A percentile compares a stretch with the other conserved stretches of the same genome.
Conservation (phyloP, 345 rosid genomes). For the Populus alba region DNA sequence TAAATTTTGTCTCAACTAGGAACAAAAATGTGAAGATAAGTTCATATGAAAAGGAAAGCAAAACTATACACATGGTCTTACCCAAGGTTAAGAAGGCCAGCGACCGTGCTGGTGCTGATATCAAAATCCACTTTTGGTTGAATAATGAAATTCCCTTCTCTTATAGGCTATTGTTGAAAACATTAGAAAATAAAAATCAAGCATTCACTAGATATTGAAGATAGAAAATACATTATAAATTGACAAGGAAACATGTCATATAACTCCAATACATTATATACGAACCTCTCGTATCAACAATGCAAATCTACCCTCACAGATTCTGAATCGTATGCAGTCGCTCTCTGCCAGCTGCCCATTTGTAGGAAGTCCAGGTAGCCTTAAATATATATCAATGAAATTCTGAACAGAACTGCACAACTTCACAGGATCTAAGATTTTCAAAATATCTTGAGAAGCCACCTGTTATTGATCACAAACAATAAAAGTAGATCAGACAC, state of each 20-base stretch:
- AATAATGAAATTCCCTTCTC: constrained; percentile 98
- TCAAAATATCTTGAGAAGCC: constrained; percentile 75
- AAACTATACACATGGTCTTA: constrained; percentile 31
- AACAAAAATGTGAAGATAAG: not conserved
- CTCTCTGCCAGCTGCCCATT: constrained; percentile 84
- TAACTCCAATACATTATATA: constrained; percentile 1
- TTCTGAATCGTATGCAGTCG: constrained; percentile 96
- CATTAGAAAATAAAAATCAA: constrained; percentile 21
- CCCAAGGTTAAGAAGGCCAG: constrained; percentile 99
- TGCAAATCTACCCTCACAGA: constrained; percentile 98
- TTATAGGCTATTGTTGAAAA: constrained; percentile 64
- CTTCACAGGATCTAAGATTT: constrained; percentile 75
- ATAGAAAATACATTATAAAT: constrained; percentile 13
- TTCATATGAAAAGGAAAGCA: not conserved
- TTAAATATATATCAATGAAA: constrained; percentile 82
- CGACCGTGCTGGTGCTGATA: constrained; percentile 94
- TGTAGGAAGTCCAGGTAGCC: constrained; percentile 81
- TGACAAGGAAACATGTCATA: constrained; percentile 4
- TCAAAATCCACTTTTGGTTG: constrained; percentile 99
- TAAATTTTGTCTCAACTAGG: not conserved
- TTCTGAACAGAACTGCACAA: constrained; percentile 91
- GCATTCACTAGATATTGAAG: constrained; percentile 10
- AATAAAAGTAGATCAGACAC: constrained; percentile 11
- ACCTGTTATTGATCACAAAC: constrained; percentile 50
- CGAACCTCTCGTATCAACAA: constrained; percentile 94